phyloP scores from a whole-genome alignment of 805 yeast species.

The Candida nanaspora region DNA sequence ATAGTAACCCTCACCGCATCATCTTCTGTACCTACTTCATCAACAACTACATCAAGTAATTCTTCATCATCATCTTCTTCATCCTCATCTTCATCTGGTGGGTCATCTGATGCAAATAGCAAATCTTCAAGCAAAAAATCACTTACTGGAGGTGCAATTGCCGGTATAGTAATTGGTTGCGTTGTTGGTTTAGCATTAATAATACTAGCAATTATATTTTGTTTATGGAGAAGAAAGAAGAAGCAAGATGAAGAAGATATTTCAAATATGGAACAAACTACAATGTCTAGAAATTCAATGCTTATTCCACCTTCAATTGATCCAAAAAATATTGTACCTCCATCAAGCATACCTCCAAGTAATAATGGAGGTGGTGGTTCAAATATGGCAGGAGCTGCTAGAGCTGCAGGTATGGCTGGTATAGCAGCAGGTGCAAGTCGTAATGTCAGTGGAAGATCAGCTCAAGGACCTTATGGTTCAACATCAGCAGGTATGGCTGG shows the following conservation, averaged over 20 bases:
- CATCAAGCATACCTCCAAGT: not conserved
- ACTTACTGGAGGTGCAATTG: constrained; percentile 26
- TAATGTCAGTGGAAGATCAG: not conserved
- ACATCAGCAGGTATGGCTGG: too few species aligned
- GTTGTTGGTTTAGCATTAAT: constrained; percentile 18
- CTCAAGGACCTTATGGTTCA: not conserved
- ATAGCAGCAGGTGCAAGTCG: too few species aligned
- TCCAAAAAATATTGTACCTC: not conserved
- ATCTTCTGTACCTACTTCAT: constrained; percentile 14
- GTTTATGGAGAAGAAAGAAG: constrained; percentile 16
- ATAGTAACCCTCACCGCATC: constrained; percentile 19
- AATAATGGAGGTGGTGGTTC: constrained; percentile 1
- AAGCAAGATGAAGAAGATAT: constrained; percentile 9
- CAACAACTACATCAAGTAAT: constrained; percentile 4
- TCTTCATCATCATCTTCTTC: constrained; percentile 9
- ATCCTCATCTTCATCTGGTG: constrained; percentile 5
- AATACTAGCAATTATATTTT: constrained; percentile 9
- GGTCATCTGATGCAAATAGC: not conserved
- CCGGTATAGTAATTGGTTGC: constrained; percentile 28
- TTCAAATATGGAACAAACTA: constrained; percentile 7
- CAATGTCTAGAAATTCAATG: constrained; percentile 4
- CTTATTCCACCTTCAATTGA: constrained; percentile 5
- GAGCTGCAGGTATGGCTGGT: not conserved
- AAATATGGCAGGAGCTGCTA: not conserved
- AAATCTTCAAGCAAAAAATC: constrained; percentile 2